Percentiles rank a stretch among this genome's conserved stretches.
Conservation (phyloP, 495 filamentous ascomycete genomes). For the Sabuloglossum arenarium region DNA sequence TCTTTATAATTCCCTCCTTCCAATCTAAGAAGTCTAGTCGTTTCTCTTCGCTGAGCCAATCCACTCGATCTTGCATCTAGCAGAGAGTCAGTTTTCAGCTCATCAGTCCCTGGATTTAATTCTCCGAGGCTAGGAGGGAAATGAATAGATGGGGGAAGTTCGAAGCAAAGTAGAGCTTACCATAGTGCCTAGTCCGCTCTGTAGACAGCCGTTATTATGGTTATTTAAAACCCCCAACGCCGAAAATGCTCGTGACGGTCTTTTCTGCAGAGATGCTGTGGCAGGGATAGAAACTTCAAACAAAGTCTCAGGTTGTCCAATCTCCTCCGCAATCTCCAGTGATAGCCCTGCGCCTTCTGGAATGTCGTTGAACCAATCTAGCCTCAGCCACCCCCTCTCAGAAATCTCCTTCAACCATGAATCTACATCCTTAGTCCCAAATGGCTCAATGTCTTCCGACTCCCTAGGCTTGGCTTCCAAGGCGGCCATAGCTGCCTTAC, state of each 20-base stretch:
- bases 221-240: not conserved
- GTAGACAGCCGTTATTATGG: not conserved
- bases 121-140: not conserved
- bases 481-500: not conserved
- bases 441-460: not conserved
- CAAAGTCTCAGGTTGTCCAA: not conserved
- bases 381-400: slow-evolving; percentile 5
- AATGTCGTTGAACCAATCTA: slow-evolving; percentile 4
- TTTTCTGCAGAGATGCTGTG: too few species aligned
- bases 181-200: slow-evolving; percentile 2
- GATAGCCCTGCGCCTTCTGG: not conserved
- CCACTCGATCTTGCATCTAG: slow-evolving; percentile 53
- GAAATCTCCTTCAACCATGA: not conserved
- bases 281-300: not conserved
- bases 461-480: not conserved
- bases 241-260: not conserved
- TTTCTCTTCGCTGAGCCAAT: slow-evolving; percentile 55
- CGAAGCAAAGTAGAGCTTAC: not conserved
- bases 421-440: slow-evolving; percentile 3
- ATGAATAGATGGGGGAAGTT: not conserved
- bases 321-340: not conserved
- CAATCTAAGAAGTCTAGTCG: slow-evolving; percentile 46
- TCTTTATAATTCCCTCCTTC: slow-evolving; percentile 43
- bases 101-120: not conserved
- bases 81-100: not conserved